phyloP scores from a whole-genome alignment of 768 basidiomycete species.

The Coprinopsis cinerea region DNA sequence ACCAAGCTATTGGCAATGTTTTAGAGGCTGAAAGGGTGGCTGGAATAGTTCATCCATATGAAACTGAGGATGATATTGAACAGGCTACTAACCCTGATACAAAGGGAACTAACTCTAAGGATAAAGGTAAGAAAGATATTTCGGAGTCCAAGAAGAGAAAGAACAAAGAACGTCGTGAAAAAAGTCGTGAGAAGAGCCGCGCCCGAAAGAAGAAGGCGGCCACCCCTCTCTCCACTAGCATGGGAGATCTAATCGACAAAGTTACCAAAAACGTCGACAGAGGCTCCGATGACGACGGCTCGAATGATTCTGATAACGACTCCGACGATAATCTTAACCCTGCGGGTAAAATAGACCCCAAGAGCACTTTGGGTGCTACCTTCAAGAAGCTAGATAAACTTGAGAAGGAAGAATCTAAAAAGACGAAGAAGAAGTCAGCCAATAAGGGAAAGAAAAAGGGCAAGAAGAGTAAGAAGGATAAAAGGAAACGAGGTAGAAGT shows the following conservation, averaged over 20 bases:
- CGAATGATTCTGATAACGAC: background rate
- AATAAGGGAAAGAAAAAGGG: background rate
- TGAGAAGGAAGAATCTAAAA: background rate
- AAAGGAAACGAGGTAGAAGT: background rate
- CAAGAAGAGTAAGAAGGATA: background rate
- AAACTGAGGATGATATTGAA: background rate
- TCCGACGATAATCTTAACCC: background rate
- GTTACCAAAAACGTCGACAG: background rate
- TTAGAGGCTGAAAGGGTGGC: background rate
- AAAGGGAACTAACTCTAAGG: background rate
- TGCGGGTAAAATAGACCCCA: background rate
- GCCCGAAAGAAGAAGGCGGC: background rate
- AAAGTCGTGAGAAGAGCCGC: background rate
- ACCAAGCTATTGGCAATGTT: background rate
- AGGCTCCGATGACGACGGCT: background rate
- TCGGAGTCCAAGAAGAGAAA: background rate
- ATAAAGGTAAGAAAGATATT: background rate
- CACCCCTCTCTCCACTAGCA: background rate
- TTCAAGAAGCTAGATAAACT: background rate
- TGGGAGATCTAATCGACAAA: background rate
- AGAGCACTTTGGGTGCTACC: background rate
- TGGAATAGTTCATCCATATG: background rate
- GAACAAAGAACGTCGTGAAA: background rate
- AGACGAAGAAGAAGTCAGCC: background rate
- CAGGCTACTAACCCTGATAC: background rate